Percentiles rank a stretch among this genome's conserved stretches.
phyloP scores from a whole-genome alignment of 768 basidiomycete genomes.

The Exidia glandulosa region DNA sequence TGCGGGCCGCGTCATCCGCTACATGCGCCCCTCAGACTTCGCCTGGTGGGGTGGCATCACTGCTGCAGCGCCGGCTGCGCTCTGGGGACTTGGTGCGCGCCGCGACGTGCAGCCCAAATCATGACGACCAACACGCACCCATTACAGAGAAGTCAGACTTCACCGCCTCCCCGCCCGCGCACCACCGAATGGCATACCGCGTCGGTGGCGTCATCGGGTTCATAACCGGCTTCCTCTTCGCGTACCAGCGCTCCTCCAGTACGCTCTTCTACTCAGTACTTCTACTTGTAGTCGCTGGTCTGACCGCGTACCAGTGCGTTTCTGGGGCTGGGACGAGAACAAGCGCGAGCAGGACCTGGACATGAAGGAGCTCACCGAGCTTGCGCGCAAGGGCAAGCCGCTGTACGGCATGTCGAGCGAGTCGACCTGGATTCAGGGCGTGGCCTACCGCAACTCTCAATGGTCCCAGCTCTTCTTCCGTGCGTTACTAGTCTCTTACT shows the following conservation, averaged over 20 bases:
- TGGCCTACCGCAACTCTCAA: conserved; percentile 78
- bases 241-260: conserved; percentile 88
- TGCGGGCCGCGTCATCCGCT: conserved; percentile 73
- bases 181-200: conserved; percentile 27
- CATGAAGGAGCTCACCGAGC: conserved; percentile 63
- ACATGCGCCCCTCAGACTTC: conserved; percentile 84
- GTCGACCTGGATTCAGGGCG: conserved; percentile 74
- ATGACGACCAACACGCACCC: conserved; percentile 20
- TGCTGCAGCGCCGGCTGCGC: conserved; percentile 65
- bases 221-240: conserved; percentile 81
- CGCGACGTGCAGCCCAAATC: not conserved
- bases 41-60: conserved; percentile 73
- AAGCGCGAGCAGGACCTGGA: conserved; percentile 71
- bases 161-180: conserved; percentile 14
- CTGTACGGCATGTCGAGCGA: conserved; percentile 78
- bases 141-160: conserved; percentile 3
- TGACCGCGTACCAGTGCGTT: conserved; percentile 47
- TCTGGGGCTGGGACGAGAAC: conserved; percentile 94
- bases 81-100: conserved; percentile 72
- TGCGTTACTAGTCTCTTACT: conserved; percentile 25
- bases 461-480: conserved; percentile 92
- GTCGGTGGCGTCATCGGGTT: conserved; percentile 70
- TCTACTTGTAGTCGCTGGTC: not conserved
- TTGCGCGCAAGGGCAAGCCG: conserved; percentile 67
- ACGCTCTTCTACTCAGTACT: conserved; percentile 21